A percentile compares a stretch with the other conserved stretches of the same genome.
phyloP scores from a whole-genome alignment of 768 basidiomycete species.

The Boletus coccyginus region DNA sequence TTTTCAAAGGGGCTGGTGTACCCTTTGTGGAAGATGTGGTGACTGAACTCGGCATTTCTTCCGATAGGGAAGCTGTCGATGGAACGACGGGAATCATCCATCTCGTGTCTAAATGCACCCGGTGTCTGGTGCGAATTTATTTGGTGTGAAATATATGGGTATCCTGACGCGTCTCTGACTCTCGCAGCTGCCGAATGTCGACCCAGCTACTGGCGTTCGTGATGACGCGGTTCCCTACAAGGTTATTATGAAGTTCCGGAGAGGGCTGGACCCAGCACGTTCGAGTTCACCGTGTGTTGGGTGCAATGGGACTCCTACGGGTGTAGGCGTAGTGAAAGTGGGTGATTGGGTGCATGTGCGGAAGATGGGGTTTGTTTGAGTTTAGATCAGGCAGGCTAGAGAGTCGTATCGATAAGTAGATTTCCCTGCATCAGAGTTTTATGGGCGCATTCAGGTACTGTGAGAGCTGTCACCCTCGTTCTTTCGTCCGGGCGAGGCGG shows the following conservation, averaged over 20 bases:
- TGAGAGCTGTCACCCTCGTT: too few species aligned
- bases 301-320: slow-evolving; percentile 56
- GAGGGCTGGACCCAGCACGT: slow-evolving; percentile 48
- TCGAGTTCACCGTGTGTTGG: slow-evolving; percentile 63
- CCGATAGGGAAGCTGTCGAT: slow-evolving; percentile 22
- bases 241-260: slow-evolving; percentile 70
- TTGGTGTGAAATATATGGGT: neutral
- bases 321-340: slow-evolving; percentile 51
- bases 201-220: slow-evolving; percentile 57
- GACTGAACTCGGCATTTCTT: slow-evolving; percentile 57
- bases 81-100: slow-evolving; percentile 35
- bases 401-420: neutral
- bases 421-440: neutral
- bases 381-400: neutral
- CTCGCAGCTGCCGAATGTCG: slow-evolving; percentile 69
- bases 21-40: slow-evolving; percentile 74
- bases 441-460: too few species aligned
- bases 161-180: slow-evolving; percentile 3
- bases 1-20: slow-evolving; percentile 58
- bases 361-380: slow-evolving; percentile 36
- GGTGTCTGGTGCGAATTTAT: slow-evolving; percentile 60
- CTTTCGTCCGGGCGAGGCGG: neutral
- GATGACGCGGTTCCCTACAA: slow-evolving; percentile 77
- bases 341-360: slow-evolving; percentile 58
- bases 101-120: slow-evolving; percentile 65